Conservation (phyloP, 31 red algal genomes). For the Asparagopsis taxiformis region DNA sequence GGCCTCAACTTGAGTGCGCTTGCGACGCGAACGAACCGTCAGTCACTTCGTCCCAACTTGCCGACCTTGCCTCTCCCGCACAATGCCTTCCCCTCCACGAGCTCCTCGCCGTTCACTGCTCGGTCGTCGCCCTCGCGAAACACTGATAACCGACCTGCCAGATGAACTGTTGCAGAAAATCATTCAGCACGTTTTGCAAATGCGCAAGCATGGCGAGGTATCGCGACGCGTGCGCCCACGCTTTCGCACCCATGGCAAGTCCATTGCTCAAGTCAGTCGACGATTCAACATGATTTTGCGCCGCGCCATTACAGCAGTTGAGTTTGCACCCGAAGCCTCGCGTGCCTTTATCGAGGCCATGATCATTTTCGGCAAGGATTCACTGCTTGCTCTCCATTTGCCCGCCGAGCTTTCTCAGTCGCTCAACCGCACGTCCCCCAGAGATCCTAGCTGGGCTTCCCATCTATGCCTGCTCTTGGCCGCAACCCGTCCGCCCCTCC, state of each 20-base stretch:
- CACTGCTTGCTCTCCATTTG: slow-evolving; percentile 30
- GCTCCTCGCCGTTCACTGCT: slow-evolving; percentile 4
- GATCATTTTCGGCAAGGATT: slow-evolving; percentile 49
- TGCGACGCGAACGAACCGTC: too few species aligned
- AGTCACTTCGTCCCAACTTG: too few species aligned
- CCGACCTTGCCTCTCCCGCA: background rate
- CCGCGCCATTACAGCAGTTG: slow-evolving; percentile 23
- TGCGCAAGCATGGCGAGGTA: slow-evolving; percentile 33
- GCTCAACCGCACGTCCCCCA: too few species aligned
- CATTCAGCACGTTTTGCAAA: slow-evolving; percentile 24
- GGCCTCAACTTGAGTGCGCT: too few species aligned
- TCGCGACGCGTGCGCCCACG: slow-evolving; percentile 30
- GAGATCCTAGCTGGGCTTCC: slow-evolving; percentile 1
- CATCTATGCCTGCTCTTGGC: slow-evolving; percentile 45
- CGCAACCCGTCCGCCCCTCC: slow-evolving; percentile 37
- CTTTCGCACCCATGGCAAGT: slow-evolving; percentile 22
- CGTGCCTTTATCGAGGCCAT: slow-evolving; percentile 41
- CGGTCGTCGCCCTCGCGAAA: slow-evolving; percentile 14
- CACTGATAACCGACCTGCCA: slow-evolving; percentile 46
- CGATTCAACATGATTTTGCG: slow-evolving; percentile 35
- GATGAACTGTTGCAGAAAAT: slow-evolving; percentile 57
- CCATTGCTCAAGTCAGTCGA: slow-evolving; percentile 28
- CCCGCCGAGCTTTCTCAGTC: background rate
- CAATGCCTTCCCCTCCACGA: background rate
- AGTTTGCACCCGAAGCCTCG: slow-evolving; percentile 1